Evolutionary conservation across 352 stramenopile species (phyloP).

Genomic region (Plasmopara halstedii): DNA sequence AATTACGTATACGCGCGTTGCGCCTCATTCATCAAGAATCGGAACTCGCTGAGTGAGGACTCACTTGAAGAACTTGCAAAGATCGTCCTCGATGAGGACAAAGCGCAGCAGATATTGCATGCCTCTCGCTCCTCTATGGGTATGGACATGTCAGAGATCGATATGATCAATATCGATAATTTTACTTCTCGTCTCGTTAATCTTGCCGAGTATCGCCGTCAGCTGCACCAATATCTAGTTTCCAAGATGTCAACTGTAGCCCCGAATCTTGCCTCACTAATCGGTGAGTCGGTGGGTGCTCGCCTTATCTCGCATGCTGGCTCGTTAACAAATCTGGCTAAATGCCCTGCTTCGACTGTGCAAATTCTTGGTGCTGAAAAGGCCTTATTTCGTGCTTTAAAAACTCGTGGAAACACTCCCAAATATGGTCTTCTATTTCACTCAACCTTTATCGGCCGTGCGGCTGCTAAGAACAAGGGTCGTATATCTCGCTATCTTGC

Average conservation of each 20-base stretch:
- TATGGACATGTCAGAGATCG: conserved; percentile 98
- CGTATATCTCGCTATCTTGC: conserved; percentile 98
- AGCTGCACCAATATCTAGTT: conserved; percentile 92
- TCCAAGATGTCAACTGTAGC: conserved; percentile 98
- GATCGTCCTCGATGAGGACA: conserved; percentile 97
- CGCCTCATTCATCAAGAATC: conserved; percentile 96
- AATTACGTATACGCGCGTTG: conserved; percentile 99
- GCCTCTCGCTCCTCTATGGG: conserved; percentile 97
- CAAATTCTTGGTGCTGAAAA: conserved; percentile 99
- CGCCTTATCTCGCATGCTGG: conserved; percentile 99
- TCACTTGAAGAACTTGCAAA: conserved; percentile 76
- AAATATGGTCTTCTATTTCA: conserved; percentile 99
- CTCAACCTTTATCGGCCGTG: conserved; percentile 98
- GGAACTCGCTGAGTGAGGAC: conserved; percentile 69
- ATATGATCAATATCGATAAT: conserved; percentile 99
- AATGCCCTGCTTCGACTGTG: conserved; percentile 98
- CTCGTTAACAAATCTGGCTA: conserved; percentile 98
- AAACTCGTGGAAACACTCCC: conserved; percentile 99
- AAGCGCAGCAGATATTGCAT: conserved; percentile 92
- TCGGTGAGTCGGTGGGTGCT: conserved; percentile 98
- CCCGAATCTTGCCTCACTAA: conserved; percentile 97
- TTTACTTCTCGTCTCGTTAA: conserved; percentile 98
- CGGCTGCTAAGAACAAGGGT: conserved; percentile 99
- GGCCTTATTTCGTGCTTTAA: conserved; percentile 99
- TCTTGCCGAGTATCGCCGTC: conserved; percentile 96